These are phyloP conservation scores for Agroathelia rolfsii DNA, from an alignment of 1,284 basidiomycete species.

Conservation along the genomic window DNA sequence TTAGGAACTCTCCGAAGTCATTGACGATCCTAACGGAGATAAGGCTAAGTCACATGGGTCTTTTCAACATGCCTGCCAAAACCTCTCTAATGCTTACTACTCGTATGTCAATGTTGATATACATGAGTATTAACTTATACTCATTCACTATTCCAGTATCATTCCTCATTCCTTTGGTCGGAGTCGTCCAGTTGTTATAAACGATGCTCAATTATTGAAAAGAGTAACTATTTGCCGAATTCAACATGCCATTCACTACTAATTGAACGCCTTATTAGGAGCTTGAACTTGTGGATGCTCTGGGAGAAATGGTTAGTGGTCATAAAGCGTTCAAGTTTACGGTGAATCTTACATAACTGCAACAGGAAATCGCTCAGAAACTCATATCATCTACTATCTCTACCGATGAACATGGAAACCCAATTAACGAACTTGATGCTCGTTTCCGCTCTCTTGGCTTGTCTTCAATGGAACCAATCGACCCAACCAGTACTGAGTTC, in stretches of 20 bases:
- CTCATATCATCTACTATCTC: slow-evolving; percentile 35
- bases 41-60: slow-evolving; percentile 28
- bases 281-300: slow-evolving; percentile 55
- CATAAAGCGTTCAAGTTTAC: background rate
- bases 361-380: slow-evolving; percentile 48
- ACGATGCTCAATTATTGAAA: slow-evolving; percentile 30
- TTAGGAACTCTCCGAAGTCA: slow-evolving; percentile 43
- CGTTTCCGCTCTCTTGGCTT: slow-evolving; percentile 47
- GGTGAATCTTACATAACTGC: too few species aligned
- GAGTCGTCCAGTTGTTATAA: slow-evolving; percentile 36
- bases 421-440: slow-evolving; percentile 47
- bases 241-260: slow-evolving; percentile 1
- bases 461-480: slow-evolving; percentile 41
- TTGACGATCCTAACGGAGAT: slow-evolving; percentile 34
- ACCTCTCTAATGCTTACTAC: slow-evolving; percentile 46
- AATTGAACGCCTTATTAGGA: slow-evolving; percentile 25
- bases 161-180: slow-evolving; percentile 57
- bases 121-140: too few species aligned
- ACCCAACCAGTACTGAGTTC: slow-evolving; percentile 36
- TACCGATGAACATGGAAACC: slow-evolving; percentile 32
- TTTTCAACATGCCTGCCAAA: slow-evolving; percentile 29
- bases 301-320: slow-evolving; percentile 45
- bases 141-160: slow-evolving; percentile 28
- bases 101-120: slow-evolving; percentile 41
- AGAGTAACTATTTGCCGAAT: slow-evolving; percentile 22